Evolutionary conservation across 495 filamentous ascomycete species (phyloP).

Genomic region (Penicillium taxi): DNA sequence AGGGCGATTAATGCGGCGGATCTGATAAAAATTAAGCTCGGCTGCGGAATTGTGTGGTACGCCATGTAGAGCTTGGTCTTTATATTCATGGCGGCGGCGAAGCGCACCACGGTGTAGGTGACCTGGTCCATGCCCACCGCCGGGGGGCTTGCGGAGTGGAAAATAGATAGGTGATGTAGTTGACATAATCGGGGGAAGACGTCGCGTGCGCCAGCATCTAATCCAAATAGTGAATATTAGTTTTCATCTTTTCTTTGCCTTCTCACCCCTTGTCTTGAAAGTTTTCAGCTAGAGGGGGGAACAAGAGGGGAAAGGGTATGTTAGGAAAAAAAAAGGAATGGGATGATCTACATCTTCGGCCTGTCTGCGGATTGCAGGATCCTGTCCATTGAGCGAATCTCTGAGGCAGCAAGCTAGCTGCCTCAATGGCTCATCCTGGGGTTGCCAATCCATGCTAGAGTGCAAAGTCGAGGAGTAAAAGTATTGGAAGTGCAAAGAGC

Average conservation of each 20-base stretch:
- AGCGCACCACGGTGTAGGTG: conserved; percentile 68
- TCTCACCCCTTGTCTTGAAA: no score
- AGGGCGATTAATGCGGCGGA: conserved; percentile 69
- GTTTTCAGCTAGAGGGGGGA: neutral
- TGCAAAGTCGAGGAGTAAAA: conserved; percentile 16
- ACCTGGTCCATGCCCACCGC: conserved; percentile 45
- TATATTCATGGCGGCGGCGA: conserved; percentile 83
- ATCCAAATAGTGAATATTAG: neutral
- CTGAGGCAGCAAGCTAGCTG: conserved; percentile 83
- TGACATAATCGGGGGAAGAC: conserved; percentile 85
- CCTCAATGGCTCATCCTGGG: conserved; percentile 72
- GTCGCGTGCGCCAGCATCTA: conserved; percentile 95
- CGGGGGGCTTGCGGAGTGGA: conserved; percentile 57
- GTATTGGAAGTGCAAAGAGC: conserved; percentile 23
- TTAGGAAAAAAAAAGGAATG: conserved; percentile 13
- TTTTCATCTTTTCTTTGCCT: neutral
- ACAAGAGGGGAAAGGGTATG: conserved; percentile 1
- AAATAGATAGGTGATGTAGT: conserved; percentile 90
- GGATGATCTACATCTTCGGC: conserved; percentile 45
- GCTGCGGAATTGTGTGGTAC: conserved; percentile 61
- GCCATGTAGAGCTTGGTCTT: conserved; percentile 80
- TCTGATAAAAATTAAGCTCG: conserved; percentile 65
- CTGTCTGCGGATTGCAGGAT: conserved; percentile 71
- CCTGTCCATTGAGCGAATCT: conserved; percentile 81
- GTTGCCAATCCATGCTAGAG: conserved; percentile 81